Evolutionary conservation across 2,329 filamentous ascomycete genomes (phyloP).

Genomic region (Elsinoe fawcettii): DNA sequence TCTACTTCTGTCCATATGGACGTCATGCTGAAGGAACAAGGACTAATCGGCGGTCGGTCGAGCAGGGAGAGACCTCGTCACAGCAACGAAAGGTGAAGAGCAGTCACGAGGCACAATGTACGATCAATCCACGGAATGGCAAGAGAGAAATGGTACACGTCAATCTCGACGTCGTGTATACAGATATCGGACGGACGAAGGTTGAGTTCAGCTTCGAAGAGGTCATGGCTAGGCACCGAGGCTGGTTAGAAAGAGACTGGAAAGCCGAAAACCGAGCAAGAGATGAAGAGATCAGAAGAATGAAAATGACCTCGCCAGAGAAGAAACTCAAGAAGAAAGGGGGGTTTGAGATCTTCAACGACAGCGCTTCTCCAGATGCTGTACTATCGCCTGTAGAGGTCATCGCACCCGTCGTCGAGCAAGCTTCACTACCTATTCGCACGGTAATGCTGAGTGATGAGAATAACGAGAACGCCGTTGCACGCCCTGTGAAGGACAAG

Average conservation of each 20-base stretch:
- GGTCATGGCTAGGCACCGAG: slow-evolving; percentile 68
- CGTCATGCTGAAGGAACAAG: slow-evolving; percentile 41
- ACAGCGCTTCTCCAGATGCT: slow-evolving; percentile 8
- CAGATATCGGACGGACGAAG: slow-evolving; percentile 57
- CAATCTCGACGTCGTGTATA: slow-evolving; percentile 77
- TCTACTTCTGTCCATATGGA: background rate
- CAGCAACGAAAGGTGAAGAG: slow-evolving; percentile 18
- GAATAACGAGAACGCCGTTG: slow-evolving; percentile 40
- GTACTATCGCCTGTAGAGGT: background rate
- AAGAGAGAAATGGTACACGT: slow-evolving; percentile 82
- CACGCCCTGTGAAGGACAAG: slow-evolving; percentile 31
- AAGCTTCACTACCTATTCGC: slow-evolving; percentile 5
- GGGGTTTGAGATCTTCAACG: slow-evolving; percentile 19
- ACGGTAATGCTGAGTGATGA: slow-evolving; percentile 29
- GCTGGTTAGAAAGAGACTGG: slow-evolving; percentile 55
- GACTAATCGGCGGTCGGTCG: slow-evolving; percentile 60
- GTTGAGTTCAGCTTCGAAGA: slow-evolving; percentile 89
- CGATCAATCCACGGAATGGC: slow-evolving; percentile 72
- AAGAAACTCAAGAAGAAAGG: slow-evolving; percentile 21
- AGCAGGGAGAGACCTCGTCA: slow-evolving; percentile 13
- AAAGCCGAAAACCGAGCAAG: slow-evolving; percentile 15
- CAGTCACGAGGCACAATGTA: slow-evolving; percentile 61
- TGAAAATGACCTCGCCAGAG: slow-evolving; percentile 11
- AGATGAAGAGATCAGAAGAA: background rate
- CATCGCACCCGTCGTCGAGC: background rate